These are phyloP conservation scores for Flagelloscypha sp. DNA, from an alignment of 768 basidiomycete species.

Conservation along the genomic window DNA sequence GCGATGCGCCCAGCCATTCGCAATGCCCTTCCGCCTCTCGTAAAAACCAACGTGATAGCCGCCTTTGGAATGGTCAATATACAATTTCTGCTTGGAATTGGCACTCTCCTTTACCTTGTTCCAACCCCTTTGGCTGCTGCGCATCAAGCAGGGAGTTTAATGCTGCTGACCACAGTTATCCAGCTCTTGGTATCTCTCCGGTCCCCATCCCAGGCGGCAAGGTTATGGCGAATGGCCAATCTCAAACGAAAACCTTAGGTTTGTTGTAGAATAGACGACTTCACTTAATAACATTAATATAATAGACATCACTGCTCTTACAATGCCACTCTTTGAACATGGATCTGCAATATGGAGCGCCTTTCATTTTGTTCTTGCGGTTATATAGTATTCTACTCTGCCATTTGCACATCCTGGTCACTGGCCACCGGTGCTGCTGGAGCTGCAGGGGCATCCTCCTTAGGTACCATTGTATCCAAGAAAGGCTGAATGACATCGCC, in stretches of 20 bases:
- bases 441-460: conserved; percentile 39
- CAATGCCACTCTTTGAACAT: conserved; percentile 1
- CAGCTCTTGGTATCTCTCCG: conserved; percentile 69
- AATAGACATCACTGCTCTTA: conserved; percentile 8
- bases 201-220: conserved; percentile 58
- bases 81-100: conserved; percentile 67
- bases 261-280: background rate
- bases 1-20: conserved; percentile 44
- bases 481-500: conserved; percentile 69
- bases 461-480: conserved; percentile 70
- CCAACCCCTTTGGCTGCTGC: conserved; percentile 87
- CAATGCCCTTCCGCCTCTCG: conserved; percentile 49
- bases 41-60: conserved; percentile 41
- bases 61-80: conserved; percentile 78
- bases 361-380: conserved; percentile 1
- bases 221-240: conserved; percentile 42
- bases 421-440: conserved; percentile 29
- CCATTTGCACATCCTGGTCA: conserved; percentile 85
- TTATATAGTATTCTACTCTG: conserved; percentile 37
- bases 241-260: conserved; percentile 3
- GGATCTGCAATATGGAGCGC: conserved; percentile 3
- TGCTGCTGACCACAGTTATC: conserved; percentile 74
- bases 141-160: conserved; percentile 93
- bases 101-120: conserved; percentile 83
- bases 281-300: conserved; percentile 10